Evolutionary conservation across 23 red algal species (phyloP).

Genomic region (Gracilariopsis chorda): DNA sequence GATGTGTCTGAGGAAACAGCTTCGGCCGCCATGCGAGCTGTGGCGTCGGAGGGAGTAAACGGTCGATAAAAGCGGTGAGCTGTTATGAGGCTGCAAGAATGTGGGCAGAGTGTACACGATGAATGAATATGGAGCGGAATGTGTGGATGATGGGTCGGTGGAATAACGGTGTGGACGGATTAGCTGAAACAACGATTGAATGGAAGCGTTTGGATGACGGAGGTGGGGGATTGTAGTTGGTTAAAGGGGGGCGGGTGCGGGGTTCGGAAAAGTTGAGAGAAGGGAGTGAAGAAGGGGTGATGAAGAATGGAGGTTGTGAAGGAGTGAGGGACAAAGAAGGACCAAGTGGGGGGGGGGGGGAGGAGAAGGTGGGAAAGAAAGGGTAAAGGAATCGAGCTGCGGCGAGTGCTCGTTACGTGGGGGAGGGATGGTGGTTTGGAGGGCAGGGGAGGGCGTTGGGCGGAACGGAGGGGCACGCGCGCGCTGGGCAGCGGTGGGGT

Average conservation of each 20-base stretch:
- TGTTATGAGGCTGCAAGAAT: neutral
- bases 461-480: neutral
- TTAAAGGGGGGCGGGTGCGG: neutral
- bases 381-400: neutral
- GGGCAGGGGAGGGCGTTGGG: neutral
- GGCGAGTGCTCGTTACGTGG: neutral
- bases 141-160: too few species aligned
- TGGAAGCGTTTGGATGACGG: too few species aligned
- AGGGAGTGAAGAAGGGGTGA: neutral
- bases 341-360: neutral
- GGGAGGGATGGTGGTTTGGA: neutral
- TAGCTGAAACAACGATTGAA: too few species aligned
- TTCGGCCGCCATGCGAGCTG: neutral
- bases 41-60: neutral
- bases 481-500: neutral
- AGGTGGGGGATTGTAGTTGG: neutral
- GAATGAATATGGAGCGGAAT: neutral
- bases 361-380: neutral
- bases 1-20: neutral
- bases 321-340: neutral
- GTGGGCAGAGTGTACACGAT: neutral
- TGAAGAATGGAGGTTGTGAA: neutral
- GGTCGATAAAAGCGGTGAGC: neutral
- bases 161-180: too few species aligned
- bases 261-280: neutral